Evolutionary conservation across 139 green algal genomes (phyloP).

Genomic region (Chlorella sorokiniana): DNA sequence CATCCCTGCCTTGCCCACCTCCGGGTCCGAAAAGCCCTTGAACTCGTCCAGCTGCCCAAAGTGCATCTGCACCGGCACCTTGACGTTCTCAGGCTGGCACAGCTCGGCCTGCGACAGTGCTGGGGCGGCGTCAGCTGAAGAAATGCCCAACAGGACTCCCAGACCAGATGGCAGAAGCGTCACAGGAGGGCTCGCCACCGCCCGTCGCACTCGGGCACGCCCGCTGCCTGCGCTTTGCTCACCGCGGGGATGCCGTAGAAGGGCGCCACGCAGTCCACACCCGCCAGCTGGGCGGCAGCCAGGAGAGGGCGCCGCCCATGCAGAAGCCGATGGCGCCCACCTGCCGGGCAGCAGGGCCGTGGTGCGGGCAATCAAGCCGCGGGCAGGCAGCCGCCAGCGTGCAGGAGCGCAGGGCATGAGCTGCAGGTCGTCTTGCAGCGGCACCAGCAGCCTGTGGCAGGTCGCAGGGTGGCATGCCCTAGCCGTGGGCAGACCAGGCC

Average conservation of each 20-base stretch:
- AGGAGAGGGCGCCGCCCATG: conserved; percentile 77
- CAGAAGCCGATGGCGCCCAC: conserved; percentile 73
- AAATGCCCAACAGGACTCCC: too few relatives aligned
- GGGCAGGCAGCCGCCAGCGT: too few relatives aligned
- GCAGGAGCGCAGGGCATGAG: neutral
- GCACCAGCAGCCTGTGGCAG: neutral
- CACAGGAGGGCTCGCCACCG: too few relatives aligned
- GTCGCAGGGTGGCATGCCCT: neutral
- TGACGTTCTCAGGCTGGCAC: conserved; percentile 56
- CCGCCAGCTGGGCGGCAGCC: conserved; percentile 59
- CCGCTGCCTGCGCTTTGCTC: too few relatives aligned
- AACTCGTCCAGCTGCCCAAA: conserved; percentile 52
- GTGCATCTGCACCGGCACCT: conserved; percentile 49
- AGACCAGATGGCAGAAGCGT: too few relatives aligned
- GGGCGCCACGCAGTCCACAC: conserved; percentile 47
- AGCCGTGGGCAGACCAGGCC: neutral
- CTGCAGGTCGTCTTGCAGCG: neutral
- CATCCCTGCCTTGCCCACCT: neutral
- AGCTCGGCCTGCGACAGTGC: conserved; percentile 41
- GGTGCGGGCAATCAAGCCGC: too few relatives aligned
- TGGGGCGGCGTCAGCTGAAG: neutral
- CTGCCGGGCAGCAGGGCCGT: conserved; percentile 17
- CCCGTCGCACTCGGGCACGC: too few relatives aligned
- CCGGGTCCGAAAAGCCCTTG: conserved; percentile 48
- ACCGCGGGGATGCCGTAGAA: conserved; percentile 66